These are phyloP conservation scores for Trichoderma guizhouense DNA, from an alignment of 2,329 filamentous ascomycete genomes.

Conservation along the genomic window DNA sequence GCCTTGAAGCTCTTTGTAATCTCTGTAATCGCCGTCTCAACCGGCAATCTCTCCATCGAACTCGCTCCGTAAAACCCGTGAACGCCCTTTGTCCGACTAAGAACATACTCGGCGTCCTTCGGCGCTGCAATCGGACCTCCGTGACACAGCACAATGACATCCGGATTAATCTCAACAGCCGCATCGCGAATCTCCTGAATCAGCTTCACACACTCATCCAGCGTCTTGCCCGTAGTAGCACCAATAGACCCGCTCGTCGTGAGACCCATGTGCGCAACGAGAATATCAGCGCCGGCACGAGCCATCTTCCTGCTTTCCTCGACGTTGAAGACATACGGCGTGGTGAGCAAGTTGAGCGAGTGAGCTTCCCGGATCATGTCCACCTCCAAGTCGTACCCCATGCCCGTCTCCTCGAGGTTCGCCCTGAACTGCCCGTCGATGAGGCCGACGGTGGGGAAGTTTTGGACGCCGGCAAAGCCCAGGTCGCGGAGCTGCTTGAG, in stretches of 20 bases:
- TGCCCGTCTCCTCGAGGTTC: slow-evolving; percentile 69
- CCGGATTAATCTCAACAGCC: slow-evolving; percentile 50
- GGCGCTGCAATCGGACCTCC: slow-evolving; percentile 65
- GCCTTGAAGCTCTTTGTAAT: slow-evolving; percentile 31
- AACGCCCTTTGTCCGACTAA: slow-evolving; percentile 58
- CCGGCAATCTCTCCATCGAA: slow-evolving; percentile 66
- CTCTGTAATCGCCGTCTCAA: slow-evolving; percentile 60
- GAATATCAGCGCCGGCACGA: slow-evolving; percentile 60
- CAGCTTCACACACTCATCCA: slow-evolving; percentile 61
- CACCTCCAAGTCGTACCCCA: slow-evolving; percentile 65
- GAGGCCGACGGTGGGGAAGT: slow-evolving; percentile 70
- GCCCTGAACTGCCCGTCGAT: slow-evolving; percentile 66
- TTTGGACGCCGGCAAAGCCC: slow-evolving; percentile 68
- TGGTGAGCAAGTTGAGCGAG: slow-evolving; percentile 60
- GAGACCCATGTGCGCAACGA: slow-evolving; percentile 67
- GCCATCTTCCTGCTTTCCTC: slow-evolving; percentile 62
- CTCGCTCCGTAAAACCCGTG: slow-evolving; percentile 71
- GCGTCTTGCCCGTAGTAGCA: slow-evolving; percentile 55
- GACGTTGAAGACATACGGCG: slow-evolving; percentile 65
- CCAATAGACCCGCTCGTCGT: slow-evolving; percentile 65
- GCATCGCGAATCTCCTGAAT: slow-evolving; percentile 64
- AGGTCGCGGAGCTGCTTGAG: slow-evolving; percentile 56
- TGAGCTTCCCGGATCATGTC: slow-evolving; percentile 62
- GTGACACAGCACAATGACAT: slow-evolving; percentile 67
- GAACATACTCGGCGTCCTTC: slow-evolving; percentile 60